Evolutionary conservation across 441 rosid genomes (phyloP).

Genomic region (Arabidopsis hybrid): DNA sequence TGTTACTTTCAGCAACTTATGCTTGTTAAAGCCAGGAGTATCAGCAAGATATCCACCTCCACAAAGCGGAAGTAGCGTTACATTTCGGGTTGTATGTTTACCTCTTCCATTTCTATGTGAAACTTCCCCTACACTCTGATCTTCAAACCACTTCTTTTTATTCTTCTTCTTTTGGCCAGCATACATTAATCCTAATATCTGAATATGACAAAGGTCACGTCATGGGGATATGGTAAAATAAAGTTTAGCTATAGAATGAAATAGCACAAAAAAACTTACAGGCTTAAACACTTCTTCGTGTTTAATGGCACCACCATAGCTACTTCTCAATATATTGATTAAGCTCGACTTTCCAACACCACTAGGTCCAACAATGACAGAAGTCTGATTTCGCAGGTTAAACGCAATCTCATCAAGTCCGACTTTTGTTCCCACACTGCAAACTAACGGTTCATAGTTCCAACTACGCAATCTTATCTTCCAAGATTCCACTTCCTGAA

Average conservation of each 20-base stretch:
- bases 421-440: conserved; percentile 68
- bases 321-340: conserved; percentile 73
- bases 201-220: conserved; percentile 19
- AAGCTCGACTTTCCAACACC: conserved; percentile 97
- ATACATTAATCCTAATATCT: conserved; percentile 55
- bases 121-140: conserved; percentile 87
- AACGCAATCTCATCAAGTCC: conserved; percentile 71
- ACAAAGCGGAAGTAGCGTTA: conserved; percentile 72
- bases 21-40: conserved; percentile 95
- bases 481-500: conserved; percentile 70
- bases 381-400: conserved; percentile 68
- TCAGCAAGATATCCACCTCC: conserved; percentile 90
- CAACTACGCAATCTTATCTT: conserved; percentile 65
- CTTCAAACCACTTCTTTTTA: conserved; percentile 71
- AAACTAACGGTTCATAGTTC: conserved; percentile 80
- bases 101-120: conserved; percentile 86
- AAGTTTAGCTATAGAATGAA: neutral
- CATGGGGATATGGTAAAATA: neutral
- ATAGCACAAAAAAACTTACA: conserved; percentile 46
- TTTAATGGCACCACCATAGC: conserved; percentile 43
- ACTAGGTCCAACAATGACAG: conserved; percentile 91
- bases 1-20: conserved; percentile 83
- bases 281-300: conserved; percentile 72
- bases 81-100: conserved; percentile 88
- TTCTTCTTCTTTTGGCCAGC: neutral